A percentile compares a stretch with the other conserved stretches of the same genome.
Evolutionary conservation across 106 monocot species (phyloP).

Genomic region (Allium cepa): DNA sequence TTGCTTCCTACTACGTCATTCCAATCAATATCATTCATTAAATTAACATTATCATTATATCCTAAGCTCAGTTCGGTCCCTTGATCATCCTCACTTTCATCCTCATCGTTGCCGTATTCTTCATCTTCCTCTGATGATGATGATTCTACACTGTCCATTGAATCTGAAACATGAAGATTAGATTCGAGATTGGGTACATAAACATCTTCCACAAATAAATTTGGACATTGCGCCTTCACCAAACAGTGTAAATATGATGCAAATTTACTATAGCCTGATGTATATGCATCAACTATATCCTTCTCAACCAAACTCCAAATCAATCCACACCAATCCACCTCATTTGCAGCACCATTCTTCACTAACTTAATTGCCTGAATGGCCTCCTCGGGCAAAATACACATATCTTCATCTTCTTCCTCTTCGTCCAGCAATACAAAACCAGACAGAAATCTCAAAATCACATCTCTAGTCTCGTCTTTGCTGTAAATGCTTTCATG

Average conservation of each 20-base stretch:
- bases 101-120: background rate
- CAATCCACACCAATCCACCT: slow-evolving; percentile 74
- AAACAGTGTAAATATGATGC: slow-evolving; percentile 76
- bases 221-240: slow-evolving; percentile 46
- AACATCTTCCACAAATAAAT: slow-evolving; percentile 8
- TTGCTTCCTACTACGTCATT: slow-evolving; percentile 4
- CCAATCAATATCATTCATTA: slow-evolving; percentile 18
- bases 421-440: slow-evolving; percentile 50
- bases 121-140: slow-evolving; percentile 46
- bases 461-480: slow-evolving; percentile 15
- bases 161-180: slow-evolving; percentile 1
- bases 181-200: slow-evolving; percentile 1
- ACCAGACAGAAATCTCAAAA: slow-evolving; percentile 39
- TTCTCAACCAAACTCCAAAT: slow-evolving; percentile 84
- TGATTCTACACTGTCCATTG: slow-evolving; percentile 13
- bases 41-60: slow-evolving; percentile 15
- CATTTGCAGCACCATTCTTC: slow-evolving; percentile 49
- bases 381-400: slow-evolving; percentile 59
- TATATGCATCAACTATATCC: slow-evolving; percentile 47
- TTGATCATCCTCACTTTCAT: slow-evolving; percentile 3
- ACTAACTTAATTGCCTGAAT: slow-evolving; percentile 39
- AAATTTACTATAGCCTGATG: slow-evolving; percentile 52
- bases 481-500: slow-evolving; percentile 8
- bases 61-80: slow-evolving; percentile 1
- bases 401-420: slow-evolving; percentile 30